Base-by-base conservation (phyloP, 225 moss, liverwort and hornwort genomes). In the Straminergon stramineum region DNA sequence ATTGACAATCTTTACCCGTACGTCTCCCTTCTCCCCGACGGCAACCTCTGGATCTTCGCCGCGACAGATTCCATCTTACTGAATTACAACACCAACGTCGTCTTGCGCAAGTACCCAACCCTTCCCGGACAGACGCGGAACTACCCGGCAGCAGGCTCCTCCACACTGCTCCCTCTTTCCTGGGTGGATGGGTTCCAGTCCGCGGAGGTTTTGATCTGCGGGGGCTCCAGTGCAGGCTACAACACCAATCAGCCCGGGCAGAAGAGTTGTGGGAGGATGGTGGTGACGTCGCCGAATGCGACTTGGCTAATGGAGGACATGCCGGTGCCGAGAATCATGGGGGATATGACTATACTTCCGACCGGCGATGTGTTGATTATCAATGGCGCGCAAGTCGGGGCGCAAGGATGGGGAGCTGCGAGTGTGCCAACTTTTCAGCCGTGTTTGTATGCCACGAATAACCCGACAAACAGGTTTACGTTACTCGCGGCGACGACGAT, bases 1-100 rank as follows among this genome's bases (percentile, higher is more conserved):
- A 51, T 31, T 7, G 94, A 98, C 70, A 86, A 96, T 68, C 81
- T 89, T 31, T 98, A 98, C 35, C 94, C 94, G 6, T 94, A 45
- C 78, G 93, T 94, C 5, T 81, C 92, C 58, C 86, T 94, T 30
- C 91, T 95, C 89, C 94, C 41, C 62, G 84, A 85, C 26, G 88
- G 88, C 7, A 63, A 88, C 39, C 3, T 88, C 13, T 88, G 60
- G 48, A 83, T 88, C 55, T 88, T 88, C 87, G 80, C 95, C 2
- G 75, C 87, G 1, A 45, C 5, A 8, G 88, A 90, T 23, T 91
- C 94, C 6, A 6, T 93, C 17, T 63, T 93, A 9, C 31, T 94
- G 6, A 91, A 94, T 32, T 90, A 90, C 53, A 74, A 84, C 30
- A 91, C 93, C 8, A 87, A 87, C 7, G 74, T 28, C 3, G 23